Percentiles rank a stretch among this genome's conserved stretches.
Conservation (phyloP, 1,284 basidiomycete species). For the Rhizopogon hawkerae region DNA sequence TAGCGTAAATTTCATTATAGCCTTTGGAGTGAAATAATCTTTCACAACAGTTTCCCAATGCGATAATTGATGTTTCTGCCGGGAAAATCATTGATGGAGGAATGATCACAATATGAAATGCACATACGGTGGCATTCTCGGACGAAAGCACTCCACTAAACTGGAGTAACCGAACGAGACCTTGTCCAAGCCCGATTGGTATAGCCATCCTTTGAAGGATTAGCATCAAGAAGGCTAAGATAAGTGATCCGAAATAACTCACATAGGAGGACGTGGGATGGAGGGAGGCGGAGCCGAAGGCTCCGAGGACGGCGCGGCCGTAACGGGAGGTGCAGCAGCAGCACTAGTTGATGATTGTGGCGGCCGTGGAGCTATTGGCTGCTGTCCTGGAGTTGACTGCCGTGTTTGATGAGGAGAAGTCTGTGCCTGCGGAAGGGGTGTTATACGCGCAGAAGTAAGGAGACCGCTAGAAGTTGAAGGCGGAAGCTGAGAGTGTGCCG, state of each 20-base stretch:
- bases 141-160: conserved; percentile 54
- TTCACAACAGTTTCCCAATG: conserved; percentile 58
- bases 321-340: conserved; percentile 16
- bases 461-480: conserved; percentile 20
- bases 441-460: conserved; percentile 23
- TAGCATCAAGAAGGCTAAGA: conserved; percentile 11
- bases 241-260: conserved; percentile 11
- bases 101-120: conserved; percentile 6
- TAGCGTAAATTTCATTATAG: conserved; percentile 63
- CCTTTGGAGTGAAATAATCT: conserved; percentile 58
- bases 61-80: conserved; percentile 49
- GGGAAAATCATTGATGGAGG: conserved; percentile 1
- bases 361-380: conserved; percentile 32
- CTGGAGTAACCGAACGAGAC: conserved; percentile 49
- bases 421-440: conserved; percentile 26
- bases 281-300: conserved; percentile 19
- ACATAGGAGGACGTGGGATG: conserved; percentile 22
- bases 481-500: conserved; percentile 27
- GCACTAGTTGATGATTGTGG: conserved; percentile 20
- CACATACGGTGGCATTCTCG: conserved; percentile 41
- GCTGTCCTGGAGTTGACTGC: conserved; percentile 28
- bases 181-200: conserved; percentile 48
- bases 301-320: conserved; percentile 18
- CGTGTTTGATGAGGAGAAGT: conserved; percentile 27
- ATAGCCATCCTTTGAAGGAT: conserved; percentile 17